Evolutionary conservation across 495 filamentous ascomycete genomes (phyloP), one percentile per base, ranked within the genome.

Genomic region (Neurospora tetraspora): DNA sequence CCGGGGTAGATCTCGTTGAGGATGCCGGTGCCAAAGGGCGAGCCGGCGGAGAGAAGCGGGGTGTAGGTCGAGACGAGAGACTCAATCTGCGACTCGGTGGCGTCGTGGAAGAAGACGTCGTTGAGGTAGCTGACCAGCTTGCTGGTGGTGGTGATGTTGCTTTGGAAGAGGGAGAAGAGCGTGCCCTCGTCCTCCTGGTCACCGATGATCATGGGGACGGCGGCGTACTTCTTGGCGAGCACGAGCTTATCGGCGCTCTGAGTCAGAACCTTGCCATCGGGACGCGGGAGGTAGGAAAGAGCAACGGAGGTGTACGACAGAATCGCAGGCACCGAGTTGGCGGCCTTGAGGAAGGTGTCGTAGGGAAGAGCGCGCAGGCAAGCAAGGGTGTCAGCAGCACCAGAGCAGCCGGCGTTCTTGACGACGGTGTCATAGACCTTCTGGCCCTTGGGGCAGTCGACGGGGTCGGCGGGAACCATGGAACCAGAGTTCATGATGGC

Each of bases 401-500:
- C 73, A n/a, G 82, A 75, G 78, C 92, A 94, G 18, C 90, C 91
- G 38, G 88, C 89, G 31, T 78, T 75, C 1, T 72, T 73, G 7
- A 92, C 89, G 5, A 93, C 91, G 1, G 78, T 77, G 74, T 93
- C 84, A 74, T 91, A 93, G 7, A 93, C 78, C 2, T 75, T 82
- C 71, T 93, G 90, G 10, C 84, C 87, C 79, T 91, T 91, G 71
- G 80, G 77, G 59, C 88, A 84, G 73, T 92, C 90, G 6, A 93
- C 86, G 1, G 85, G 82, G 37, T 91, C 86, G 0, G 91, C 87
- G 3, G 91, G 91, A 0, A 88, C 80, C 5, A 91, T 81, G 74
- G 83, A 86, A 10, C 92, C 92, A 2, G 89, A 92, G 79, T 93
- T 84, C 91, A 93, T 92, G 70, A 92, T 93, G 37, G 82, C 91